Base-by-base conservation (phyloP, 768 basidiomycete genomes). In the Leccinum arenicola region DNA sequence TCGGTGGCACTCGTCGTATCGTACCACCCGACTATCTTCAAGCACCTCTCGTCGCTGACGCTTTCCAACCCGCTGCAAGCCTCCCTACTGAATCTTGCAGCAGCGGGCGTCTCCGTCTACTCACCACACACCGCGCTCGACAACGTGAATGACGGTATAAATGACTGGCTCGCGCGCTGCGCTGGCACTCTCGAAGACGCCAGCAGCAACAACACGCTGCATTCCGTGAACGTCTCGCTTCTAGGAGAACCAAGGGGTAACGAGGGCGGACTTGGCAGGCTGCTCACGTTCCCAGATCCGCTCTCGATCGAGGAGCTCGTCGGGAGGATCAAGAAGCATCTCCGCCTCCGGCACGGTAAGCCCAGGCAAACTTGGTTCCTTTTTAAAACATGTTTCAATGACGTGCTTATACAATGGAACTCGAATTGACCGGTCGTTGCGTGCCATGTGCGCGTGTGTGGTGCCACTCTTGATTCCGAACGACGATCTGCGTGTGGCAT, bases 101-200 rank as follows among this genome's bases (percentile, higher is more conserved):
- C 91, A 1, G 80, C 84, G 12, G 95, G 95, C 1, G 87, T 98
- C 57, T 89, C 88, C 1, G 82, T 98, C 5, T 96, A 91, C 75
- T 82, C 82, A 43, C 93, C 96, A 2, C 96, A 98, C 74, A 93
- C 91, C 0, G 85, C 93, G 0, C 80, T 97, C 17, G 96, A 98
- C 74, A 81, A 80, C n/a, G 85, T 91, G 2, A 80, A 83, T 65
- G 90, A 84, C 6, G 96, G 96, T 0, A 84, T 96, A 55, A 97
- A 96, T 68, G 93, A 95, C 74, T 97, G 91, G 91, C 82, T 95
- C 15, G 89, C 85, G 1, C 68, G 77, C 70, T 84, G 81, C 36
- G 70, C 83, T 33, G 73, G 83, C 62, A 75, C 73, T 51, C 62
- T 65, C 7, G 68, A 67, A 29, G 55, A 66, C n/a, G 73, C 61